A percentile compares a stretch with the other conserved stretches of the same genome.
phyloP scores from a whole-genome alignment of 225 moss, liverwort and hornwort species.

The Polytrichum formosum region DNA sequence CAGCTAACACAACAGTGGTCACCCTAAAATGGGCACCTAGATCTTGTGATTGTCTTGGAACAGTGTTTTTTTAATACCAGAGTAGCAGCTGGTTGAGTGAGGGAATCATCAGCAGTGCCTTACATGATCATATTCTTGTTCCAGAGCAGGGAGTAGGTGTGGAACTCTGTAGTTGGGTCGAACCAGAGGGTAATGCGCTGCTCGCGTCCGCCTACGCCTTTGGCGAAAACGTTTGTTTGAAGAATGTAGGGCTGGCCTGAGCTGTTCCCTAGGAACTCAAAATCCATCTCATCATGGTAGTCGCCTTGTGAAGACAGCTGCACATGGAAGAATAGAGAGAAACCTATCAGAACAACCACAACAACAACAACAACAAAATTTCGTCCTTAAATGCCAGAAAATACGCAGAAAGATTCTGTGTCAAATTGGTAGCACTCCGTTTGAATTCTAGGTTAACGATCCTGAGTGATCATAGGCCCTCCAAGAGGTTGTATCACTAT shows the following conservation, averaged over 20 bases:
- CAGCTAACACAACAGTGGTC: too few relatives aligned
- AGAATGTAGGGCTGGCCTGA: slow-evolving; percentile 41
- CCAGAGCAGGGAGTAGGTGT: slow-evolving; percentile 52
- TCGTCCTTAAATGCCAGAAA: too few relatives aligned
- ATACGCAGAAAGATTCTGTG: too few relatives aligned
- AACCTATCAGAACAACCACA: background rate
- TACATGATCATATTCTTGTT: slow-evolving; percentile 46
- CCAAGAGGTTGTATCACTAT: too few relatives aligned
- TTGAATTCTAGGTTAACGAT: too few relatives aligned
- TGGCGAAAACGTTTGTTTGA: slow-evolving; percentile 60
- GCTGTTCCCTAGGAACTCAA: slow-evolving; percentile 59
- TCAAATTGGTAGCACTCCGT: too few relatives aligned
- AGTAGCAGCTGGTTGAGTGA: too few relatives aligned
- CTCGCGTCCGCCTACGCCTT: slow-evolving; percentile 50
- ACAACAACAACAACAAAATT: background rate
- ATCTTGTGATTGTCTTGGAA: too few relatives aligned
- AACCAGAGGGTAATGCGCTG: slow-evolving; percentile 61
- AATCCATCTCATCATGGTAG: slow-evolving; percentile 62
- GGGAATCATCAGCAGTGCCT: background rate
- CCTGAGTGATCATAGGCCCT: too few relatives aligned
- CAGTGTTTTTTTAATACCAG: too few relatives aligned
- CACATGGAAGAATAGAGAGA: slow-evolving; percentile 6
- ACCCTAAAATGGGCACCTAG: too few relatives aligned
- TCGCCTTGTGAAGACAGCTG: slow-evolving; percentile 50
- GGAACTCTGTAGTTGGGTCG: slow-evolving; percentile 51